Evolutionary conservation across 495 filamentous ascomycete genomes (phyloP).

Genomic region (Hypoxylon fuscum): DNA sequence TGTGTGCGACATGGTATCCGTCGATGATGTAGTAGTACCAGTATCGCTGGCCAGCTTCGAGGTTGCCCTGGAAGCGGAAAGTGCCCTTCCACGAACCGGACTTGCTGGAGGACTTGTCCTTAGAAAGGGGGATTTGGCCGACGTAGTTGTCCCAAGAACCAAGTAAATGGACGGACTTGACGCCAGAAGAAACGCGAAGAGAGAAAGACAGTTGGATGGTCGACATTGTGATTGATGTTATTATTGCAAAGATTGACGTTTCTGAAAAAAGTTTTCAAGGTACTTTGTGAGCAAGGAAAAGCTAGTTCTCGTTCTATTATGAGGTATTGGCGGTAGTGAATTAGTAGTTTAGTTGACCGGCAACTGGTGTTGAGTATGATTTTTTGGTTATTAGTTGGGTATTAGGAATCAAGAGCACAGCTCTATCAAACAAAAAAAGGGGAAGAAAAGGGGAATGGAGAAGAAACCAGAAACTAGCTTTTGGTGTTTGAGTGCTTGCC

Average conservation of each 20-base stretch:
- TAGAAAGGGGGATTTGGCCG: constrained; percentile 89
- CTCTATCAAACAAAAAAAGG: constrained; percentile 59
- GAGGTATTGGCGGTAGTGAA: constrained; percentile 48
- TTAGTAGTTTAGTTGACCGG: constrained; percentile 58
- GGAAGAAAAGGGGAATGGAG: constrained; percentile 61
- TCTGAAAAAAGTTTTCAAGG: constrained; percentile 47
- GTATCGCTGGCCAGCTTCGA: constrained; percentile 88
- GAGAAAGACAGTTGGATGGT: constrained; percentile 86
- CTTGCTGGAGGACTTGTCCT: constrained; percentile 80
- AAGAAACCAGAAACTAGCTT: constrained; percentile 67
- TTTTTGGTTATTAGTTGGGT: constrained; percentile 50
- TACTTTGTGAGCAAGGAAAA: constrained; percentile 67
- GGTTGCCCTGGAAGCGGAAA: constrained; percentile 91
- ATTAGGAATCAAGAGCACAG: constrained; percentile 57
- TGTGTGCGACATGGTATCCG: constrained; percentile 97
- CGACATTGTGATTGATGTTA: constrained; percentile 72
- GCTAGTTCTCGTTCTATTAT: constrained; percentile 55
- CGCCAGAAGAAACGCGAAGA: constrained; percentile 93
- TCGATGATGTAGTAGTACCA: constrained; percentile 99
- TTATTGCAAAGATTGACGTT: constrained; percentile 52
- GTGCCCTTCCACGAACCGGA: constrained; percentile 90
- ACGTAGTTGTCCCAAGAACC: constrained; percentile 98
- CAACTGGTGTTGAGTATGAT: constrained; percentile 52
- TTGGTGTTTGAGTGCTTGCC: constrained; percentile 78
- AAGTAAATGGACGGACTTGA: constrained; percentile 97